These are phyloP conservation scores for Tirmania nivea DNA, from an alignment of 495 filamentous ascomycete genomes.

Conservation along the genomic window DNA sequence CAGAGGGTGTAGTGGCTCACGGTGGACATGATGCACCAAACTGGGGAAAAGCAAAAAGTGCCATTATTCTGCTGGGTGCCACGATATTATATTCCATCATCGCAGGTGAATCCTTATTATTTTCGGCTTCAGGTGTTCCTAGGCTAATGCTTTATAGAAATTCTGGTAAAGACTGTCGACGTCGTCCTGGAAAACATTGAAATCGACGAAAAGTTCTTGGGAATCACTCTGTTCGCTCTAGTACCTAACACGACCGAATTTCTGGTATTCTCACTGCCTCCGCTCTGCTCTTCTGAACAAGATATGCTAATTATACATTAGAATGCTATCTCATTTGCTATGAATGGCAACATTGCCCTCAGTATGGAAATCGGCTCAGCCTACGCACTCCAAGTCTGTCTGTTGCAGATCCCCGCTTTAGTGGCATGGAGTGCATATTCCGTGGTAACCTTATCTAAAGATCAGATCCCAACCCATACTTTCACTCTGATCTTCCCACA, in stretches of 20 bases:
- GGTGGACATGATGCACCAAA: constrained; percentile 96
- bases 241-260: constrained; percentile 98
- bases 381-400: constrained; percentile 89
- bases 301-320: constrained; percentile 18
- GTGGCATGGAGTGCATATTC: constrained; percentile 70
- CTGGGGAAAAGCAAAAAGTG: constrained; percentile 80
- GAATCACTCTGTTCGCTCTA: constrained; percentile 88
- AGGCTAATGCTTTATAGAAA: constrained; percentile 31
- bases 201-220: constrained; percentile 94
- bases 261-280: constrained; percentile 35
- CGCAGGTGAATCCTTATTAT: constrained; percentile 23
- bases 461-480: constrained; percentile 48
- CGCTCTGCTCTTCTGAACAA: not conserved
- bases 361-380: constrained; percentile 98
- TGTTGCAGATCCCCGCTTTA: constrained; percentile 86
- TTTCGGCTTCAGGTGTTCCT: not conserved
- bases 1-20: constrained; percentile 15
- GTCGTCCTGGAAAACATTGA: constrained; percentile 72
- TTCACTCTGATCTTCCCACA: constrained; percentile 95
- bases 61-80: constrained; percentile 69
- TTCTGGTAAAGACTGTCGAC: constrained; percentile 89
- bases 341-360: constrained; percentile 99
- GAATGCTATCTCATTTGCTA: constrained; percentile 98
- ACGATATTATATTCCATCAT: constrained; percentile 88
- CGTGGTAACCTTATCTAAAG: constrained; percentile 27